Conservation (phyloP, 2,329 filamentous ascomycete species). For the Botryosphaeria dothidea region DNA sequence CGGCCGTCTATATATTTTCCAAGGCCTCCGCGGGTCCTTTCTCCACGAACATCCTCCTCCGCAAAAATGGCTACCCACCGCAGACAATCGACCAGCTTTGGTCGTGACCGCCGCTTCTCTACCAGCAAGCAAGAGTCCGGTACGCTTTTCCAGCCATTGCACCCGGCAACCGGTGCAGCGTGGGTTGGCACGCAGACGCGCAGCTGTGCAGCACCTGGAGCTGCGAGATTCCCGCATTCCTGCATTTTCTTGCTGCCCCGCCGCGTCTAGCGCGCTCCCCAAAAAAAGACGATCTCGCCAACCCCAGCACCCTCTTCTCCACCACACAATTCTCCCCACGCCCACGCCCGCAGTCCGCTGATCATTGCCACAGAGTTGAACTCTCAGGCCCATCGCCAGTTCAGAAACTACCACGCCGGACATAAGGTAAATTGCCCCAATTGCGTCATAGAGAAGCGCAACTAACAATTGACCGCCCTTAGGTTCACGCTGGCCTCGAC, state of each 20-base stretch:
- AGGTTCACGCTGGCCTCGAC: slow-evolving; percentile 84
- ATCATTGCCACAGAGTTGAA: slow-evolving; percentile 61
- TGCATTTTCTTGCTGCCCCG: slow-evolving; percentile 4
- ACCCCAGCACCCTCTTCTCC: background rate
- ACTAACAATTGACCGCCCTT: background rate
- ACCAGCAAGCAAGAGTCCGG: slow-evolving; percentile 18
- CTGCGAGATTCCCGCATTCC: background rate
- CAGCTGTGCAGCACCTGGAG: background rate
- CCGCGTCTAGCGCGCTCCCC: background rate
- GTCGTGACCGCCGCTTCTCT: slow-evolving; percentile 18
- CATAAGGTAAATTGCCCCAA: slow-evolving; percentile 55
- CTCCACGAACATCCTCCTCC: background rate
- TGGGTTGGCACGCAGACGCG: background rate
- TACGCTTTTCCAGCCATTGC: background rate
- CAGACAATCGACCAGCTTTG: slow-evolving; percentile 17
- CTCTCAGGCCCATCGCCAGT: slow-evolving; percentile 85
- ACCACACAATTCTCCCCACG: background rate
- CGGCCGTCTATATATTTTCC: slow-evolving; percentile 8
- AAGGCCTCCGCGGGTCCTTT: background rate
- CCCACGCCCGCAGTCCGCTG: background rate
- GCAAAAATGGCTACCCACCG: slow-evolving; percentile 13
- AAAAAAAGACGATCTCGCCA: background rate
- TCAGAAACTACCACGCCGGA: slow-evolving; percentile 86
- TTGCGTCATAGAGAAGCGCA: background rate
- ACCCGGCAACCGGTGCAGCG: background rate